Percentiles rank a stretch among this genome's conserved stretches.
phyloP scores from a whole-genome alignment of 192 early-diverging fungal species.

The Geosiphon pyriformis region DNA sequence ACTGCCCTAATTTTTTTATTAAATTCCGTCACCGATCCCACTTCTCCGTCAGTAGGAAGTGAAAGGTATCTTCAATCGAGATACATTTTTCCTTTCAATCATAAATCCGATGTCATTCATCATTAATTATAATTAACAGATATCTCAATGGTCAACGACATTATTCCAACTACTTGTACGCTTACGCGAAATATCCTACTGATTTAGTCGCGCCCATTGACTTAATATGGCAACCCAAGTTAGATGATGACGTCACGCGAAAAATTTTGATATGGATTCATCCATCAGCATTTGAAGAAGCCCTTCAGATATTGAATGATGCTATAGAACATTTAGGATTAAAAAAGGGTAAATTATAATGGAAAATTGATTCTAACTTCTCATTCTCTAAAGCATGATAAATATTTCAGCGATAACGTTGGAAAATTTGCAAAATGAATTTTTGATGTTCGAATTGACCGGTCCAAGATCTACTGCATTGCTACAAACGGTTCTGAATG shows the following conservation, averaged over 20 bases:
- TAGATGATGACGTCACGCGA: constrained; percentile 26
- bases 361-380: too few relatives aligned
- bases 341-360: neutral
- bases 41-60: constrained; percentile 41
- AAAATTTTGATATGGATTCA: constrained; percentile 72
- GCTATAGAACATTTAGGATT: constrained; percentile 21
- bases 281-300: constrained; percentile 55
- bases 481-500: constrained; percentile 58
- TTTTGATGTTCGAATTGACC: constrained; percentile 79
- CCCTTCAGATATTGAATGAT: constrained; percentile 30
- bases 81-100: too few relatives aligned
- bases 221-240: constrained; percentile 64
- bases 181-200: constrained; percentile 47
- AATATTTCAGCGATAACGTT: constrained; percentile 24
- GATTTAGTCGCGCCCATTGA: constrained; percentile 64
- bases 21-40: constrained; percentile 55
- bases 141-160: constrained; percentile 56
- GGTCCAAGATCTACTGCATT: constrained; percentile 79
- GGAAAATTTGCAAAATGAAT: constrained; percentile 50
- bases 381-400: too few relatives aligned
- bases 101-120: neutral
- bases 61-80: constrained; percentile 21
- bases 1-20: constrained; percentile 47
- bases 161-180: constrained; percentile 52
- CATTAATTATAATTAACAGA: constrained; percentile 28